Percentiles rank a stretch among this genome's conserved stretches.
Conservation (phyloP, 139 green algal species). For the Trebouxia sp. region DNA sequence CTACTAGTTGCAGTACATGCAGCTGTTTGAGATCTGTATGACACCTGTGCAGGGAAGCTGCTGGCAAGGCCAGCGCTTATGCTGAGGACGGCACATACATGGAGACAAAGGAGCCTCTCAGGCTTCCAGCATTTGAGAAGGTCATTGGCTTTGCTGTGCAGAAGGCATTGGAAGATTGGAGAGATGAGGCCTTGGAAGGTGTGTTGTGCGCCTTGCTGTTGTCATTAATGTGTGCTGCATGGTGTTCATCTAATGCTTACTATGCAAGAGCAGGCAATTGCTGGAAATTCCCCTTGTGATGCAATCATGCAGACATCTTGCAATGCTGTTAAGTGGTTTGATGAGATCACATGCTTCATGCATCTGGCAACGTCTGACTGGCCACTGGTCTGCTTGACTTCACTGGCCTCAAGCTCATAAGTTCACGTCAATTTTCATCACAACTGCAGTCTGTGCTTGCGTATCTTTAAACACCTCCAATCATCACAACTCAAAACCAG, state of each 20-base stretch:
- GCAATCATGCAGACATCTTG: background rate
- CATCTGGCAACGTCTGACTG: too few relatives aligned
- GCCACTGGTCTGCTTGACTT: too few relatives aligned
- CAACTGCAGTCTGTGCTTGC: background rate
- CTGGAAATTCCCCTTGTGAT: too few relatives aligned
- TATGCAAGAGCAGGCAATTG: too few relatives aligned
- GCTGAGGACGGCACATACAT: conserved; percentile 37
- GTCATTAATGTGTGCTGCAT: background rate
- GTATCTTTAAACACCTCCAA: too few relatives aligned
- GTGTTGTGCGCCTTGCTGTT: background rate
- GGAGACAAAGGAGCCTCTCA: conserved; percentile 57
- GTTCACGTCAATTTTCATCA: background rate
- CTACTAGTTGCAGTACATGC: too few relatives aligned
- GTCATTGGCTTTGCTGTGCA: conserved; percentile 72
- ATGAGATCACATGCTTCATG: too few relatives aligned
- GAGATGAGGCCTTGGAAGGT: conserved; percentile 55
- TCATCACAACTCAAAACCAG: too few relatives aligned
- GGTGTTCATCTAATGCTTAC: background rate
- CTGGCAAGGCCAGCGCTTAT: conserved; percentile 55
- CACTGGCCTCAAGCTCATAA: too few relatives aligned
- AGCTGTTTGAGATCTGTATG: background rate
- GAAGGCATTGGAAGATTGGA: conserved; percentile 79
- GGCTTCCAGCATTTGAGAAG: conserved; percentile 82
- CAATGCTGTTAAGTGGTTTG: too few relatives aligned
- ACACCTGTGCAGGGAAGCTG: conserved; percentile 53